A percentile compares a stretch with the other conserved stretches of the same genome.
These are phyloP conservation scores for Dactylis glomerata DNA, from an alignment of 176 grass and related monocot species.

Conservation along the genomic window DNA sequence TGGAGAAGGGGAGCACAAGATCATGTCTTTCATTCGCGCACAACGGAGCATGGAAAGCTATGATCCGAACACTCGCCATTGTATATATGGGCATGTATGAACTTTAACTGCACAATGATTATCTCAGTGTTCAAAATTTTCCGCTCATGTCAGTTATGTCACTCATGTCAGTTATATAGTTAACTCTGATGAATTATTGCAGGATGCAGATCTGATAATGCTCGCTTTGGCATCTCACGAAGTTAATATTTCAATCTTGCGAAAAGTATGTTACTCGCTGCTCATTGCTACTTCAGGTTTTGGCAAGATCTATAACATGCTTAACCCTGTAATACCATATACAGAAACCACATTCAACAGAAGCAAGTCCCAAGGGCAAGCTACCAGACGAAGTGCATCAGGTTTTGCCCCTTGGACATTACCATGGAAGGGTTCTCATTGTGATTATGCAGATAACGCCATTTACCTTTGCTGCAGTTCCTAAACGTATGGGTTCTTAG, in stretches of 20 bases:
- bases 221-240: slow-evolving; percentile 81
- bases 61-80: slow-evolving; percentile 79
- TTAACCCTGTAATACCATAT: background rate
- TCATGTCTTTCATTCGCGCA: slow-evolving; percentile 64
- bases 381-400: slow-evolving; percentile 14
- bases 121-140: background rate
- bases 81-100: slow-evolving; percentile 74
- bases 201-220: slow-evolving; percentile 90
- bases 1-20: slow-evolving; percentile 94
- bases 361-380: background rate
- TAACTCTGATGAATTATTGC: background rate
- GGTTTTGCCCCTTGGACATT: slow-evolving; percentile 1
- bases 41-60: slow-evolving; percentile 57
- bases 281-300: background rate
- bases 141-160: background rate
- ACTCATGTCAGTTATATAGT: background rate
- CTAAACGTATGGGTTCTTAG: slow-evolving; percentile 71
- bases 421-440: background rate
- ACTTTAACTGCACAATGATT: background rate
- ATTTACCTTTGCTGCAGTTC: slow-evolving; percentile 44
- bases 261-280: slow-evolving; percentile 36
- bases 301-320: background rate
- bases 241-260: slow-evolving; percentile 68
- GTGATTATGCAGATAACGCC: background rate
- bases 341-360: slow-evolving; percentile 2